phyloP scores from a whole-genome alignment of 1,284 basidiomycete genomes.

The Trametes polyzona region DNA sequence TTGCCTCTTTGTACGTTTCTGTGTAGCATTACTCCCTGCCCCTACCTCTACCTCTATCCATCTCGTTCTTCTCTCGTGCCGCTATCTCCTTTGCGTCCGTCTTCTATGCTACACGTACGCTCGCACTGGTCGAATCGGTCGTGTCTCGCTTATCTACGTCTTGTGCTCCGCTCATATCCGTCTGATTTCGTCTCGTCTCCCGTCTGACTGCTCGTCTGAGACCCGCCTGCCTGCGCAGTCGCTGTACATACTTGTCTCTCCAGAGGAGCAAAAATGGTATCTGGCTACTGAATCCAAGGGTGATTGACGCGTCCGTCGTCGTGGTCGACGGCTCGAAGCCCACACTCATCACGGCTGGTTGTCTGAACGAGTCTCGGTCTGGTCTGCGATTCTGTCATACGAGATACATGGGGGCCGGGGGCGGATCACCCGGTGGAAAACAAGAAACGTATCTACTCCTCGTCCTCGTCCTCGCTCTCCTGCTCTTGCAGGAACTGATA shows the following conservation, averaged over 20 bases:
- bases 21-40: too few relatives aligned
- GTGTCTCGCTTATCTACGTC: neutral
- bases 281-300: too few relatives aligned
- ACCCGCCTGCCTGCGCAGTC: too few relatives aligned
- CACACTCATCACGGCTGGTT: neutral
- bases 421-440: neutral
- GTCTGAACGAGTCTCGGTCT: neutral
- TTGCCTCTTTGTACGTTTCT: neutral
- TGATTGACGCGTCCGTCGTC: too few relatives aligned
- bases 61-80: neutral
- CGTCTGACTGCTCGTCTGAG: too few relatives aligned
- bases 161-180: neutral
- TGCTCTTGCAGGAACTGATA: constrained; percentile 81
- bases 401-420: neutral
- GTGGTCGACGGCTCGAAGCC: too few relatives aligned
- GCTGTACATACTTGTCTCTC: too few relatives aligned
- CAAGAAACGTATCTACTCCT: constrained; percentile 43
- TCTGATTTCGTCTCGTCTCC: neutral
- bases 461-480: constrained; percentile 77
- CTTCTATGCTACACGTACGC: neutral
- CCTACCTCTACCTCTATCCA: too few relatives aligned
- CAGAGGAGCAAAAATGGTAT: too few relatives aligned
- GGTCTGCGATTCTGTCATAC: neutral
- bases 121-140: neutral
- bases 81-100: neutral